Evolutionary conservation across 139 green algal species (phyloP), one percentile per base, ranked within the genome.

Genomic region (Mychonastes homosphaera): DNA sequence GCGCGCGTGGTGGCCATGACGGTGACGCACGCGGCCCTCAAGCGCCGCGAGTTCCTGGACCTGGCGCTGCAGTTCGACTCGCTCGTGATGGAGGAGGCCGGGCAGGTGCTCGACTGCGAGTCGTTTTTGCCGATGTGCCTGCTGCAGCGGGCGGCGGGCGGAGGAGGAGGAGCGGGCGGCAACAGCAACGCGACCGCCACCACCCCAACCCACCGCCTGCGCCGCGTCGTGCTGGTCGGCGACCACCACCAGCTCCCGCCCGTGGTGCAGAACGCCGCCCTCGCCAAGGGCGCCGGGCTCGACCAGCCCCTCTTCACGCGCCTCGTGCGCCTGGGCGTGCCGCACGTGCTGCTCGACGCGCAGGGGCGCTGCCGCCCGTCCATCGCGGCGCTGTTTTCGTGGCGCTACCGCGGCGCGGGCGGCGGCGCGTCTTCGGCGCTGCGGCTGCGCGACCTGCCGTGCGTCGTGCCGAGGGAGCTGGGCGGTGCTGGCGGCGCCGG

Each of bases 1-100:
- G 89, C 89, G 55, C 95, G 96, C 76, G 84, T 99, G 39, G 85
- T 99, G 70, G 92, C 92, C n/a, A 99, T 99, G 92, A 99, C 92
- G 4, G 97, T 89, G 77, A 99, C 92, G 26, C 91, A 99, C 62
- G 92, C 92, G 3, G 92, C 92, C 2, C 74, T 99, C 16, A 97
- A 97, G 78, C 77, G 89, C 2, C 58, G 74, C 39, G 92, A 99
- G 68, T 99, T 99, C 72, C 56, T 99, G 30, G 66, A 87, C 24
- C 67, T 97, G 53, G 87, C 81, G 5, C 89, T 99, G 67, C 83
- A 91, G 69, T 99, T 95, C 56, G 92, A 99, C 80, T 97, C 88
- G 67, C 73, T 99, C 47, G 56, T 99, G 34, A 96, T 99, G 84
- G 92, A 99, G 83, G 92, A 99, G 70, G 77, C 71, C 29, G 92